A percentile compares a stretch with the other conserved stretches of the same genome.
Conservation (phyloP, 768 basidiomycete genomes). For the Hericium alpestre region DNA sequence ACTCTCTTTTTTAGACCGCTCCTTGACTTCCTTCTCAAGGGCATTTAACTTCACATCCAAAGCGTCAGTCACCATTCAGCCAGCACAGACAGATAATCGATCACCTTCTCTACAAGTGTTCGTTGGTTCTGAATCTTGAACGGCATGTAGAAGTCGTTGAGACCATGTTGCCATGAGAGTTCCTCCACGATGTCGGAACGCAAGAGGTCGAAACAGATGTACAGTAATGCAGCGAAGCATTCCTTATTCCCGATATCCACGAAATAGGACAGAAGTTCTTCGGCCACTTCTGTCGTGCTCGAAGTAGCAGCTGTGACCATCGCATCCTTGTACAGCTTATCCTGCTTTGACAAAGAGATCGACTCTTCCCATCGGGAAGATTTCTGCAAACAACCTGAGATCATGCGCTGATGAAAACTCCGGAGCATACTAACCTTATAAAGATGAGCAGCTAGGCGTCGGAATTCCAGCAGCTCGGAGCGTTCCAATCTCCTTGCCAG, state of each 20-base stretch:
- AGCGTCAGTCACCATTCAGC: not conserved
- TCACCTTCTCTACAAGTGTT: constrained; percentile 63
- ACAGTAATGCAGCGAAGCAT: constrained; percentile 86
- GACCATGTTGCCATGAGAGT: constrained; percentile 89
- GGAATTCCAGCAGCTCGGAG: constrained; percentile 90
- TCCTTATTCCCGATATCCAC: constrained; percentile 99
- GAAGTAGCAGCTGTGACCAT: constrained; percentile 89
- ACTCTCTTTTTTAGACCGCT: constrained; percentile 74
- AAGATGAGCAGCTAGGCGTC: constrained; percentile 86
- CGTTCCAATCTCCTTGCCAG: constrained; percentile 80
- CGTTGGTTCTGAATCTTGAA: constrained; percentile 86
- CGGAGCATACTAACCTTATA: constrained; percentile 59
- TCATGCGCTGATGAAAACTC: not conserved
- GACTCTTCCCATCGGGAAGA: constrained; percentile 95
- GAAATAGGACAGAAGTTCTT: constrained; percentile 92
- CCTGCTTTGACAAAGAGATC: constrained; percentile 87
- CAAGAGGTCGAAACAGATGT: constrained; percentile 90
- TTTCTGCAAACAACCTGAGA: constrained; percentile 44
- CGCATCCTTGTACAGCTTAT: constrained; percentile 94
- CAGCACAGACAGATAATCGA: constrained; percentile 1
- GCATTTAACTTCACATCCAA: constrained; percentile 16
- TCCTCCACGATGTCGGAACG: constrained; percentile 89
- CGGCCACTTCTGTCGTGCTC: constrained; percentile 76
- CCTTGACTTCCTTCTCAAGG: constrained; percentile 84
- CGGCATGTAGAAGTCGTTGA: constrained; percentile 97